These are phyloP conservation scores for Cryphonectria radicalis DNA, from an alignment of 2,329 filamentous ascomycete species.

Conservation along the genomic window DNA sequence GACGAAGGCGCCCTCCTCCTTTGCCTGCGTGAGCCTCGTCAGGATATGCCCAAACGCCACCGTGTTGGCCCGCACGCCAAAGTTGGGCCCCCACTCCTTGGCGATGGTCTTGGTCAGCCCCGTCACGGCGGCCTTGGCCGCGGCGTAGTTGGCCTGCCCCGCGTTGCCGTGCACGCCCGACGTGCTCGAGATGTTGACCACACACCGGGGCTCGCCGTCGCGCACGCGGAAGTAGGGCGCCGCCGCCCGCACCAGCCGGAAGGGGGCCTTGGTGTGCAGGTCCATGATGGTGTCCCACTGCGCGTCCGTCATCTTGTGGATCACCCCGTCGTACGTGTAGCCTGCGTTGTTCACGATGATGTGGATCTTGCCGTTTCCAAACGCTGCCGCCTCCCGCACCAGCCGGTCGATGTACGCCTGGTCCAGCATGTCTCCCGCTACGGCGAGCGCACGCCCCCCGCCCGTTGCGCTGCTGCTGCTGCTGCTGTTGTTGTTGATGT, in stretches of 20 bases:
- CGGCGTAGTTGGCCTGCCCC: conserved; percentile 86
- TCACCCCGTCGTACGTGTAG: conserved; percentile 91
- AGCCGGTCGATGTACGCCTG: conserved; percentile 71
- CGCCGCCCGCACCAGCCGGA: conserved; percentile 78
- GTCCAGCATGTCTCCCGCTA: conserved; percentile 78
- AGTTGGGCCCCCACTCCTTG: conserved; percentile 86
- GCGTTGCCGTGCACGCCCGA: conserved; percentile 85
- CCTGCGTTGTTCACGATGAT: conserved; percentile 92
- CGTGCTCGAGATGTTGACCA: conserved; percentile 85
- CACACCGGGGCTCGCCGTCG: conserved; percentile 76
- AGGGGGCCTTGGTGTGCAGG: conserved; percentile 83
- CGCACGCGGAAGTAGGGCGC: conserved; percentile 87
- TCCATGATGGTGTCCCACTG: conserved; percentile 90
- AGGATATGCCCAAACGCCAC: conserved; percentile 83
- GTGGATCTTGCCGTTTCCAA: conserved; percentile 86
- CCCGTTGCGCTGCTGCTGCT: conserved; percentile 37
- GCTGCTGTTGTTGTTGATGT: conserved; percentile 61
- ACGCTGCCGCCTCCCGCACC: conserved; percentile 76
- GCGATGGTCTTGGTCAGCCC: conserved; percentile 89
- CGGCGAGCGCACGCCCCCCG: conserved; percentile 71
- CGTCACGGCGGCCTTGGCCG: conserved; percentile 82
- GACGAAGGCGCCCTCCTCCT: conserved; percentile 82
- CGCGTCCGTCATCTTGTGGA: conserved; percentile 90
- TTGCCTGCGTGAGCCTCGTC: conserved; percentile 80
- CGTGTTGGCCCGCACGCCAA: conserved; percentile 82